Conservation (phyloP, 305 asterid genomes). For the Rubia peregrina region DNA sequence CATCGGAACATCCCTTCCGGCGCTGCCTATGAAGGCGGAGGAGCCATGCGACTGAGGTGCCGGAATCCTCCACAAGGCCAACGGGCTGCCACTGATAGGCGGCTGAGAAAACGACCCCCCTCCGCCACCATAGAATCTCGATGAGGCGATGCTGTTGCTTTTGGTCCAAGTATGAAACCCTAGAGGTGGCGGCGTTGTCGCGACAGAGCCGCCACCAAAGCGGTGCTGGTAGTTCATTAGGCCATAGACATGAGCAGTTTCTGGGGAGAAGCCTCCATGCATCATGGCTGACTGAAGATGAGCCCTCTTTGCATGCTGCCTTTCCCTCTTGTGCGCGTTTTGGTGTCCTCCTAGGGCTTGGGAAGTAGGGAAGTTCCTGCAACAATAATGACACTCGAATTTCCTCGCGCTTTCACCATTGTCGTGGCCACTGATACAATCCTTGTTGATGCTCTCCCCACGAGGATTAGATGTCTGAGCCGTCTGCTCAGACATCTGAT, state of each 20-base stretch:
- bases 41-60: conserved; percentile 13
- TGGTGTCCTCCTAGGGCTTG: conserved; percentile 52
- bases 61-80: conserved; percentile 34
- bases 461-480: conserved; percentile 3
- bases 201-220: conserved; percentile 10
- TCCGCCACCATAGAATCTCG: conserved; percentile 24
- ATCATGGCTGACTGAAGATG: conserved; percentile 38
- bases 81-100: conserved; percentile 34
- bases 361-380: conserved; percentile 43
- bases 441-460: conserved; percentile 1
- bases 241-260: conserved; percentile 32
- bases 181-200: neutral
- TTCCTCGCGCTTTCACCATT: conserved; percentile 24
- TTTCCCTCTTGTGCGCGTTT: conserved; percentile 44
- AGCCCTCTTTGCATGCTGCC: conserved; percentile 38
- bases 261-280: conserved; percentile 25
- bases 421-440: neutral
- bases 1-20: conserved; percentile 18
- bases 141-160: conserved; percentile 6
- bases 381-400: conserved; percentile 43
- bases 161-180: conserved; percentile 17
- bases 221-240: conserved; percentile 26
- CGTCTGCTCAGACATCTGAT: neutral
- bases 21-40: conserved; percentile 3
- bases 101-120: conserved; percentile 13